Percentiles rank a stretch among this genome's conserved stretches.
Evolutionary conservation across 2,329 filamentous ascomycete species (phyloP).

Genomic region (Talaromyces marneffei): DNA sequence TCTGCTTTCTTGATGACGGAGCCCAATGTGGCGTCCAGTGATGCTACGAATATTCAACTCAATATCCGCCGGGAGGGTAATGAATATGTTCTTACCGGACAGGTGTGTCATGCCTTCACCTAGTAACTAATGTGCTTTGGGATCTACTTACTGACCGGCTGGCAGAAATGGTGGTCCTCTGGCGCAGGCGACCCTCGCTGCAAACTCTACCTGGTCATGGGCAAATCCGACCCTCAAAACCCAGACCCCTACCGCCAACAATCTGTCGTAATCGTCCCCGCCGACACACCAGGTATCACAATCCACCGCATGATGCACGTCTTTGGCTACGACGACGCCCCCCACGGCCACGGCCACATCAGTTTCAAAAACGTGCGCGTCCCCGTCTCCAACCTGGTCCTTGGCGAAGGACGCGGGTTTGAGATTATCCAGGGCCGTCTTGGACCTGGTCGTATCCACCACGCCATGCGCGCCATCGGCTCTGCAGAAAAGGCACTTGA

Average conservation of each 20-base stretch:
- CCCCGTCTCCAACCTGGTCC: constrained; percentile 73
- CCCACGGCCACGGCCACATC: constrained; percentile 93
- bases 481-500: constrained; percentile 86
- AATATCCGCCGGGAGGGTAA: constrained; percentile 76
- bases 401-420: constrained; percentile 90
- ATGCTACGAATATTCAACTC: constrained; percentile 89
- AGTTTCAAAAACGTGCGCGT: constrained; percentile 85
- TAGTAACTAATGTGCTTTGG: neutral
- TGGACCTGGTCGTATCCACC: constrained; percentile 92
- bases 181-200: constrained; percentile 90
- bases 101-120: constrained; percentile 45
- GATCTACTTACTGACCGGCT: constrained; percentile 5
- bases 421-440: constrained; percentile 98
- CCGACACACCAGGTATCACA: constrained; percentile 75
- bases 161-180: constrained; percentile 97
- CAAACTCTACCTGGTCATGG: constrained; percentile 93
- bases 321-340: constrained; percentile 96
- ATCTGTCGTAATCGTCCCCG: constrained; percentile 84
- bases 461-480: constrained; percentile 93
- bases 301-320: constrained; percentile 90
- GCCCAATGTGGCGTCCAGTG: constrained; percentile 78
- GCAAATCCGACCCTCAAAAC: constrained; percentile 75
- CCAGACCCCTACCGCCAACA: constrained; percentile 79
- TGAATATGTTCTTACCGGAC: constrained; percentile 85
- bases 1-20: constrained; percentile 94